Conservation (phyloP, 768 basidiomycete genomes). For the Amanita muscaria region DNA sequence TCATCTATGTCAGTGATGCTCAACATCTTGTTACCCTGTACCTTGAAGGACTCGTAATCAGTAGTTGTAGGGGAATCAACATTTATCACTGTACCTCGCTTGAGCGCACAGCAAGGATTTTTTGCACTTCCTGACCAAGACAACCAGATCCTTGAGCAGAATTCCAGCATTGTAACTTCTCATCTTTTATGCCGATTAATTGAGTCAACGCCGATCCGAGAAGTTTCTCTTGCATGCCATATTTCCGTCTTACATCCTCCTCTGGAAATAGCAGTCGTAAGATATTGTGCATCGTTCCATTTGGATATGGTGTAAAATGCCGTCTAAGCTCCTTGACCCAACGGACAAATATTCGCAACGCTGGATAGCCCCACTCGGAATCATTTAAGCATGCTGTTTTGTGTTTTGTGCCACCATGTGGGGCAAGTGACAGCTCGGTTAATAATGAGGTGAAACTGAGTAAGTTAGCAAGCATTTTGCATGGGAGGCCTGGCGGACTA, state of each 20-base stretch:
- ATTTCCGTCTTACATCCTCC: slow-evolving; percentile 62
- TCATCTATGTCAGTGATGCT: slow-evolving; percentile 47
- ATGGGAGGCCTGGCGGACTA: slow-evolving; percentile 5
- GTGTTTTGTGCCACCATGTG: slow-evolving; percentile 16
- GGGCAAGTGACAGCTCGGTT: slow-evolving; percentile 33
- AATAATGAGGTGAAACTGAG: slow-evolving; percentile 43
- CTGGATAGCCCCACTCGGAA: slow-evolving; percentile 29
- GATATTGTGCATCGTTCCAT: slow-evolving; percentile 46
- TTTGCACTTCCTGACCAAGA: slow-evolving; percentile 58
- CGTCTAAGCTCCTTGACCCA: slow-evolving; percentile 37
- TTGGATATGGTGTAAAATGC: slow-evolving; percentile 39
- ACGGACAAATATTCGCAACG: slow-evolving; percentile 29
- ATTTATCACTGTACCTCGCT: slow-evolving; percentile 6
- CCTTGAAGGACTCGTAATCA: too few relatives aligned
- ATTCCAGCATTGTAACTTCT: slow-evolving; percentile 30
- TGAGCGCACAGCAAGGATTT: slow-evolving; percentile 24
- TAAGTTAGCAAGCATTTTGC: neutral
- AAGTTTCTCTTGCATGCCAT: slow-evolving; percentile 59
- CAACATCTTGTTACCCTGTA: too few relatives aligned
- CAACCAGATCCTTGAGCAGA: slow-evolving; percentile 46
- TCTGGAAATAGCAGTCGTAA: slow-evolving; percentile 83
- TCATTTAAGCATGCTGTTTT: too few relatives aligned
- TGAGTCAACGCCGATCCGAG: slow-evolving; percentile 46
- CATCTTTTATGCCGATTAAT: slow-evolving; percentile 31
- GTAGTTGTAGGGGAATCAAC: too few relatives aligned